Evolutionary conservation across 1,284 basidiomycete genomes (phyloP), one percentile per base, ranked within the genome.

Genomic region (Pyrrhoderma lamaoense): DNA sequence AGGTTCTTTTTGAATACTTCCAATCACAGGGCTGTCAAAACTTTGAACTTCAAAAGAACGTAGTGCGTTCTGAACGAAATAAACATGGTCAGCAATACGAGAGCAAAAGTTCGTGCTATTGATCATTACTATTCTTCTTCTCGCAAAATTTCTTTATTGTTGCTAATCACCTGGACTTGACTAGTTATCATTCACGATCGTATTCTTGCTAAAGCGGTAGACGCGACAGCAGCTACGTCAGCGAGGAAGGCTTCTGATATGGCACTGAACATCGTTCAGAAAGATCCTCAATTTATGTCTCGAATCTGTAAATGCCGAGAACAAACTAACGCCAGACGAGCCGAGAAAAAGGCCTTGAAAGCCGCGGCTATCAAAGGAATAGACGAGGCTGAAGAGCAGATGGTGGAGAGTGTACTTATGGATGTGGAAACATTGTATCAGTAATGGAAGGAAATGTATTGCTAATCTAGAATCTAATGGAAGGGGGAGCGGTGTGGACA

Each of bases 21-120:
- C 82, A 86, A 59, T 73, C 74, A n/a, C 72, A 79, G 54, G 79
- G 80, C 36, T 88, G 87, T 61, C 78, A 79, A 46, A 65, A 73
- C 54, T 80, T 85, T 55, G 68, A 74, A 52, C 70, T 86, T 34
- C 62, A 70, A 38, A 84, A 78, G 55, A 62, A 56, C 8, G 14
- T n/a, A 13, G 45, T 54, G 27, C 54, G 50, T 27, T 31, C 49
- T 3, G 47, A 67, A 27, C 57, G 61, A 49, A 70, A 72, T 56
- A 71, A 70, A 46, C 52, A 59, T 48, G 59, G 59, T 51, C 62
- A 65, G 52, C 61, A 64, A 47, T 69, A 70, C 54, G 64, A 62
- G 40, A 80, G 77, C 60, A 64, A 76, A 55, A 73, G 82, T 82
- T 58, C 56, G 74, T 22, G n/a, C n/a, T n/a, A n/a, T n/a, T n/a